A percentile compares a stretch with the other conserved stretches of the same genome.
These are phyloP conservation scores for Aspergillus viridinutans DNA, from an alignment of 2,329 filamentous ascomycete genomes.

Conservation along the genomic window DNA sequence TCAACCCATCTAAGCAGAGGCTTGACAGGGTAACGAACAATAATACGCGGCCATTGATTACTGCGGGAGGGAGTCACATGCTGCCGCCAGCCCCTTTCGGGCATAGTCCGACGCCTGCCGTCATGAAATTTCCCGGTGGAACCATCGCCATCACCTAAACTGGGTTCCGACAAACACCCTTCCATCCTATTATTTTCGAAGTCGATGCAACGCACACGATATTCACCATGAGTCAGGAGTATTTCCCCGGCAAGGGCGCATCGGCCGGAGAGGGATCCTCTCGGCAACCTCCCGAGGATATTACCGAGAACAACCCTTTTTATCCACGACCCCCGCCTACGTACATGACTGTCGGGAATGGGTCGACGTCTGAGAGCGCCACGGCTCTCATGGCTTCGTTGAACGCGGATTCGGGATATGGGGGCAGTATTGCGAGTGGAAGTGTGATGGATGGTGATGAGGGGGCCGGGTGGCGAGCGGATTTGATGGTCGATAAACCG, in stretches of 20 bases:
- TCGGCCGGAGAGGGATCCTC: constrained; percentile 36
- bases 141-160: not conserved
- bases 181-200: constrained; percentile 4
- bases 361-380: constrained; percentile 75
- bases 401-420: constrained; percentile 88
- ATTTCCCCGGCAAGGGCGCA: constrained; percentile 32
- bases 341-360: constrained; percentile 86
- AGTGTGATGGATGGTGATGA: constrained; percentile 44
- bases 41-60: not conserved
- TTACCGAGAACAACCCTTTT: constrained; percentile 22
- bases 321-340: constrained; percentile 47
- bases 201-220: constrained; percentile 9
- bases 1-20: not conserved
- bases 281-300: constrained; percentile 24
- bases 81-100: constrained; percentile 19
- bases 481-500: constrained; percentile 54
- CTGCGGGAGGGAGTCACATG: constrained; percentile 20
- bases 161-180: not conserved
- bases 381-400: constrained; percentile 75
- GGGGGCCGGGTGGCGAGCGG: constrained; percentile 51
- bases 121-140: constrained; percentile 19
- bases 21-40: not conserved
- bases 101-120: constrained; percentile 13
- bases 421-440: constrained; percentile 69
- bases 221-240: constrained; percentile 41